Base-by-base conservation (phyloP, 139 green algal genomes). In the Klebsormidium nitens region DNA sequence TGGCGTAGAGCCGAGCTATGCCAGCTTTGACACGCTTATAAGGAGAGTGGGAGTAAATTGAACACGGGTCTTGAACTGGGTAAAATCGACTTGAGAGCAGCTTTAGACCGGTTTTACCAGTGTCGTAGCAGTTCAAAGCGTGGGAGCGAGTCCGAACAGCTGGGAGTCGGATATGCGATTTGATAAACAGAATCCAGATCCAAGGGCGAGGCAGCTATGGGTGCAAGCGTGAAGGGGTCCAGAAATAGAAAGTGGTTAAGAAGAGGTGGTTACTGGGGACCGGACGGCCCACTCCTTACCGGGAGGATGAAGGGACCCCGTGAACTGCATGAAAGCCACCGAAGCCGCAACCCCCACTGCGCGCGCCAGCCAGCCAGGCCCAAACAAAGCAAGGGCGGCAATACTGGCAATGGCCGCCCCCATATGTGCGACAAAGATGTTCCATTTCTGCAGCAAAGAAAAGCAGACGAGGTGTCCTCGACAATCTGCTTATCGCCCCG, bases 321-420 rank as follows among this genome's bases (percentile, higher is more conserved):
- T 68, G 60, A 60, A 68, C 19, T 68, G 60, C 60, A 68, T 68
- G 42, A 42, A 57, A 1, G 31, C 36, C 5, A 68, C 31, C 3
- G 40, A 68, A 39, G 42, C 60, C 31, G 60, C 31, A 32, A 68
- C n/a, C 5, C 35, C 60, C 5, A 14, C 36, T 19, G 29, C 60
- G 8, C 36, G 35, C 0, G 60, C 42, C n/a, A 56, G 40, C 60
- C 60, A 68, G 60, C 60, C 60, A 2, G 60, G 11, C 6, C 60
- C 60, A 55, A 68, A 67, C 2, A 67, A 38, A 37, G 36, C 58
- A 1, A 59, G 42, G 4, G 31, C 60, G 28, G 59, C n/a, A 14
- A 68, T 4, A 36, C 60, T 59, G 39, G n/a, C 36, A 17, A 68
- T 34, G 28, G 60, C 60, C 6, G n/a, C 26, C n/a, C 60, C 60